Conservation (phyloP, 192 early-diverging fungal species). For the Chytriomyces hyalinus region DNA sequence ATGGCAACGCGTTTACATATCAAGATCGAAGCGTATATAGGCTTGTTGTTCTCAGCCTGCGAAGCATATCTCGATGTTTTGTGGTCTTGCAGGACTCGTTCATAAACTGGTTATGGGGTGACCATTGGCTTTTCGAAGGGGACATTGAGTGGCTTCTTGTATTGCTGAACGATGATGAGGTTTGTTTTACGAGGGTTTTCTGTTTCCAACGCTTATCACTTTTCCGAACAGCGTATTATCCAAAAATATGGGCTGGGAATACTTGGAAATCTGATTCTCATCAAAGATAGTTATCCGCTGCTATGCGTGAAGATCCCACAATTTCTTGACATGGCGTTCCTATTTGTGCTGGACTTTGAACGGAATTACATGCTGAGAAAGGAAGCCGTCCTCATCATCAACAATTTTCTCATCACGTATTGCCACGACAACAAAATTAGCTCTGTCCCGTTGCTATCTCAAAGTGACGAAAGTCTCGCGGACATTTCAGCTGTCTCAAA, state of each 20-base stretch:
- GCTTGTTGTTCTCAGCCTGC: conserved; percentile 28
- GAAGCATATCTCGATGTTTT: conserved; percentile 39
- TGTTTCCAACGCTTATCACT: not conserved
- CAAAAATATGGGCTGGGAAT: conserved; percentile 51
- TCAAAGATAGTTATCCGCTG: conserved; percentile 35
- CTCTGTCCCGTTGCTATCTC: conserved; percentile 5
- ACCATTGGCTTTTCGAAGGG: conserved; percentile 49
- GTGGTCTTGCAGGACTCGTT: conserved; percentile 12
- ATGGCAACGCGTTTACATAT: conserved; percentile 40
- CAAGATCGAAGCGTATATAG: conserved; percentile 43
- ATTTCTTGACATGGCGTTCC: conserved; percentile 47
- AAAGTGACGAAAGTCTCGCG: conserved; percentile 22
- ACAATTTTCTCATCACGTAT: conserved; percentile 48
- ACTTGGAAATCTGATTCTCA: conserved; percentile 45
- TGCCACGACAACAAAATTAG: conserved; percentile 37
- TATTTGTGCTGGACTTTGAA: conserved; percentile 29
- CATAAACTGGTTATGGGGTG: conserved; percentile 40
- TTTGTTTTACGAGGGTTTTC: not conserved
- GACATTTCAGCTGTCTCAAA: not conserved
- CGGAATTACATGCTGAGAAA: conserved; percentile 36
- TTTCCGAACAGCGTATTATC: conserved; percentile 4
- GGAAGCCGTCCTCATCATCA: conserved; percentile 43
- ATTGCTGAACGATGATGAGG: conserved; percentile 47
- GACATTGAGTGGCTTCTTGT: conserved; percentile 45
- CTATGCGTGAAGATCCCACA: conserved; percentile 39